phyloP scores from a whole-genome alignment of 1,284 basidiomycete species.

The Microbotryum intermedium region DNA sequence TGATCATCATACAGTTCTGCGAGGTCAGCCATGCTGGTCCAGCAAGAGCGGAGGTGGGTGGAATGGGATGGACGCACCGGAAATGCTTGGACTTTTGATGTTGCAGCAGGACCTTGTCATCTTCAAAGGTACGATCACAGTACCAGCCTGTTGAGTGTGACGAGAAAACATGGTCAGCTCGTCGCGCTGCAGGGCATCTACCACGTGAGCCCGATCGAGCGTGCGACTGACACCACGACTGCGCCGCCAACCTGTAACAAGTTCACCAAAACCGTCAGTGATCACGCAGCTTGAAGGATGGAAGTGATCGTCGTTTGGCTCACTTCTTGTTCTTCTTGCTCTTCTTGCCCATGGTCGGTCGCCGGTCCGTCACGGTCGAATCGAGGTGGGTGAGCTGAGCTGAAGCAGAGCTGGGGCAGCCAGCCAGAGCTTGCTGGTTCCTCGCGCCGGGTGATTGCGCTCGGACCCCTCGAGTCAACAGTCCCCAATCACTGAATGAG shows the following conservation, averaged over 20 bases:
- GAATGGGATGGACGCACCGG: conserved; percentile 27
- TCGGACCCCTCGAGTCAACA: too few species aligned
- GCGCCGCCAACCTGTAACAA: conserved; percentile 9
- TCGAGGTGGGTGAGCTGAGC: too few species aligned
- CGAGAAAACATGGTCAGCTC: conserved; percentile 50
- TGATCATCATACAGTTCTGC: too few species aligned
- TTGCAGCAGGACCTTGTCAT: conserved; percentile 96
- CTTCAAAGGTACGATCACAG: conserved; percentile 96
- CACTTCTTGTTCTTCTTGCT: conserved; percentile 36
- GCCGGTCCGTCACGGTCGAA: too few species aligned
- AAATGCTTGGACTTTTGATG: conserved; percentile 99
- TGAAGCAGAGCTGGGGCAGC: too few species aligned
- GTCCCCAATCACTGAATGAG: too few species aligned
- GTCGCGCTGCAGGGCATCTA: too few species aligned
- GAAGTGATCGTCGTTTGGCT: conserved; percentile 11
- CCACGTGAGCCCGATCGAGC: not conserved
- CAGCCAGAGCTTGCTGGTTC: too few species aligned
- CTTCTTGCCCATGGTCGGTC: conserved; percentile 36
- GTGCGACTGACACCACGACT: conserved; percentile 22
- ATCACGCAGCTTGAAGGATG: too few species aligned
- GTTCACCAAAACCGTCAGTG: not conserved
- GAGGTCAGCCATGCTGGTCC: not conserved
- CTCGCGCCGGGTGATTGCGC: too few species aligned
- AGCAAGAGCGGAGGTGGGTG: not conserved
- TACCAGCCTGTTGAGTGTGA: conserved; percentile 63